phyloP scores from a whole-genome alignment of 176 grass and related monocot species.

The Carex myosuroides region DNA sequence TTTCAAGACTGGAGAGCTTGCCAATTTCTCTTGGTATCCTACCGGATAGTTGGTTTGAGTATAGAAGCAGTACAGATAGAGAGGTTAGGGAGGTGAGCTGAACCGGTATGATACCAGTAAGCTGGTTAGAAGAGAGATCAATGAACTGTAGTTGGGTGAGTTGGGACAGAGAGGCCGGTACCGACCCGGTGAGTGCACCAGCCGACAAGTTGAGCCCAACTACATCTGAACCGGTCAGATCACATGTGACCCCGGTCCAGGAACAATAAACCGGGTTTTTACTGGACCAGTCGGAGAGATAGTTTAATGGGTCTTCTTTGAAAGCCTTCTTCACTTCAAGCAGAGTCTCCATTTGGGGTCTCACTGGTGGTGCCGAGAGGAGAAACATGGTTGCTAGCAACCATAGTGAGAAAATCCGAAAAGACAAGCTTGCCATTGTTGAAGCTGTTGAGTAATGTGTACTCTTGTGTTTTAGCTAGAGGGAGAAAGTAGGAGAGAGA shows the following conservation, averaged over 20 bases:
- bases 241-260: constrained; percentile 71
- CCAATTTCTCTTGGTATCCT: constrained; percentile 46
- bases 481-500: background rate
- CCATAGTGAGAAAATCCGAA: background rate
- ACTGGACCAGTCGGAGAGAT: constrained; percentile 39
- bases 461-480: background rate
- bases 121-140: constrained; percentile 70
- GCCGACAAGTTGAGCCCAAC: constrained; percentile 70
- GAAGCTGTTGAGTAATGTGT: background rate
- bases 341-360: constrained; percentile 36
- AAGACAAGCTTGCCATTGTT: constrained; percentile 16
- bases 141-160: constrained; percentile 42
- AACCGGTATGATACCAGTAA: constrained; percentile 48
- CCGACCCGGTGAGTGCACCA: constrained; percentile 36
- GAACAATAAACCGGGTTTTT: constrained; percentile 41
- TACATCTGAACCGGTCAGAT: constrained; percentile 32
- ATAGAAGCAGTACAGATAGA: constrained; percentile 43
- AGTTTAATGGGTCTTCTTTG: constrained; percentile 32
- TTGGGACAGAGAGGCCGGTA: constrained; percentile 36
- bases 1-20: constrained; percentile 38
- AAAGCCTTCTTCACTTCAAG: constrained; percentile 62
- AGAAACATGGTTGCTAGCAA: constrained; percentile 9
- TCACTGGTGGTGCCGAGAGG: background rate
- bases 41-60: constrained; percentile 60
- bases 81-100: constrained; percentile 30